phyloP scores from a whole-genome alignment of 306 rosid genomes.

The Albizia julibrissin region DNA sequence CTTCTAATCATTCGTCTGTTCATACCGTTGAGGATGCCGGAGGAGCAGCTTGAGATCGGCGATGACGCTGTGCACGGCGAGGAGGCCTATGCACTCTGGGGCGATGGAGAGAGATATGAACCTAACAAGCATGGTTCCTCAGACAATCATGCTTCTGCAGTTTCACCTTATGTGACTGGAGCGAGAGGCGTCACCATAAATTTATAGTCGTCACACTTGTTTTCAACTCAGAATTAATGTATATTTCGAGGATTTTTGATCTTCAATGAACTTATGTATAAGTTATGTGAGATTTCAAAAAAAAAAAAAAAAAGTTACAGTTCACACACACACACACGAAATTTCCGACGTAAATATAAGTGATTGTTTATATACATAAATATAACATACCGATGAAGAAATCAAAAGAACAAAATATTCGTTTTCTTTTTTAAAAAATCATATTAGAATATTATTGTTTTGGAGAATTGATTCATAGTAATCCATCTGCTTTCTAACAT shows the following conservation, averaged over 20 bases:
- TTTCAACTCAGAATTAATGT: not conserved
- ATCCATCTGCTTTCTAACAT: too few relatives aligned
- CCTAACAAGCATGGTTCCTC: conserved; percentile 70
- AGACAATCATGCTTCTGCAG: conserved; percentile 21
- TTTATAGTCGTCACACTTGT: conserved; percentile 37
- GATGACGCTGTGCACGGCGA: conserved; percentile 98
- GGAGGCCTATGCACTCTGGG: conserved; percentile 98
- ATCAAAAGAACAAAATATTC: too few relatives aligned
- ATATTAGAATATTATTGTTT: too few relatives aligned
- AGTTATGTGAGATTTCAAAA: not conserved
- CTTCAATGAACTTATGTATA: not conserved
- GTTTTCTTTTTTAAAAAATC: too few relatives aligned
- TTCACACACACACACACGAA: too few relatives aligned
- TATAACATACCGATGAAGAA: too few relatives aligned
- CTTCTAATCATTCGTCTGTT: conserved; percentile 62
- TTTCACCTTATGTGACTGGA: conserved; percentile 80
- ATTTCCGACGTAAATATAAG: too few relatives aligned
- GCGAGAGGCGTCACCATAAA: conserved; percentile 90
- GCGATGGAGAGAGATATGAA: conserved; percentile 91
- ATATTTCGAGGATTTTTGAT: not conserved
- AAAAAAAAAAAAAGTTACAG: too few relatives aligned
- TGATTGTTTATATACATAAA: too few relatives aligned
- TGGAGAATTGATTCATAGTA: too few relatives aligned
- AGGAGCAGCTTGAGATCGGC: conserved; percentile 76
- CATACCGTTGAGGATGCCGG: conserved; percentile 88